A percentile compares a stretch with the other conserved stretches of the same genome.
Evolutionary conservation across 1,284 basidiomycete genomes (phyloP).

Genomic region (Naganishia sp.): DNA sequence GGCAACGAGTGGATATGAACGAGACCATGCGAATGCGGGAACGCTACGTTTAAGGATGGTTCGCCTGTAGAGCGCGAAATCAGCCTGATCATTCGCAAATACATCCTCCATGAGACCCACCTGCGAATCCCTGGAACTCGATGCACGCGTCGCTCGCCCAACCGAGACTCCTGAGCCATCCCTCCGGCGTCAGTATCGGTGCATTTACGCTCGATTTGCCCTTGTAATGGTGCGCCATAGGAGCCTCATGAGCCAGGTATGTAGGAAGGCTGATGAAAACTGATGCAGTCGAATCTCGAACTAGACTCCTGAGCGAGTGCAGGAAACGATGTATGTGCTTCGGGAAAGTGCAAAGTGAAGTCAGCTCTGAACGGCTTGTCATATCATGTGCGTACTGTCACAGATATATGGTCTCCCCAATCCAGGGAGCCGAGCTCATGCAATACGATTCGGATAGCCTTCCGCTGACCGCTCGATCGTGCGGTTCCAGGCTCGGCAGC

Average conservation of each 20-base stretch:
- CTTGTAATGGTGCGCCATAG: conserved; percentile 45
- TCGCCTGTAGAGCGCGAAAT: conserved; percentile 38
- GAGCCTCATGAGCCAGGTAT: conserved; percentile 42
- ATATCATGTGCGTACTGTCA: conserved; percentile 56
- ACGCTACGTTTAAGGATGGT: conserved; percentile 58
- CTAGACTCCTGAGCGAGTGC: conserved; percentile 63
- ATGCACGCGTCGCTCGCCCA: conserved; percentile 77
- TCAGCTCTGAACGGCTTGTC: conserved; percentile 6
- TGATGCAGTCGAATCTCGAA: conserved; percentile 62
- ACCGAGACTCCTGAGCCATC: conserved; percentile 73
- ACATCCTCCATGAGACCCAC: conserved; percentile 55
- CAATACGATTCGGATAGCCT: conserved; percentile 64
- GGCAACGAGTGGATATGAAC: conserved; percentile 74
- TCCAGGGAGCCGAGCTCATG: conserved; percentile 67
- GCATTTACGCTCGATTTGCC: conserved; percentile 48
- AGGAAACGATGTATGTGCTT: conserved; percentile 73
- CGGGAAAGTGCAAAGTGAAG: background rate
- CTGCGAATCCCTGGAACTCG: conserved; percentile 74
- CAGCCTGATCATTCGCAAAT: background rate
- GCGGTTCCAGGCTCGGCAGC: background rate
- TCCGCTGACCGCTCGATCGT: background rate
- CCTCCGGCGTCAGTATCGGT: conserved; percentile 56
- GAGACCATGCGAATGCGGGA: conserved; percentile 81
- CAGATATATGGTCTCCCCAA: conserved; percentile 66
- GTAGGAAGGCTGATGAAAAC: conserved; percentile 67